Evolutionary conservation across 306 rosid species (phyloP), one percentile per base, ranked within the genome.

Genomic region (Quercus dentata): DNA sequence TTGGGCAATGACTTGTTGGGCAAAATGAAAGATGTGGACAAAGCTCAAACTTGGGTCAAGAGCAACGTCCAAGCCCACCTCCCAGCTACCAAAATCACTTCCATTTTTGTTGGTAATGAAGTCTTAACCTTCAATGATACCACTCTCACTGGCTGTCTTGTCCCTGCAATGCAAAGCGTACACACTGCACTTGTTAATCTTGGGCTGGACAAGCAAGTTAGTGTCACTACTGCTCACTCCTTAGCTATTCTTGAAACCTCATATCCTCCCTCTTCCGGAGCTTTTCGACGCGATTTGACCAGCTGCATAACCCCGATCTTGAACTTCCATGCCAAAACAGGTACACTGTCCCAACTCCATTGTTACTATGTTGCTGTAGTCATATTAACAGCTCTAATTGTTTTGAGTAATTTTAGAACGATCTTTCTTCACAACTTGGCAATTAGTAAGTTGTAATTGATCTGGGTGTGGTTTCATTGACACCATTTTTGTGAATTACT

Each of bases 21-120:
- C 0, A 96, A 82, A 81, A 83, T 93, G 88, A 92, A 83, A 72
- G 92, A 89, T 63, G 90, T 97, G 0, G 86, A 54, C 1, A 56
- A 88, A 30, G 99, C 99, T 1, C 88, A 85, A 51, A 77, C 76
- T 3, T 96, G 99, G 99, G 85, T 96, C 70, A 96, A 96, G 78
- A 80, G 88, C 15, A 93, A 93, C 78, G 82, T 96, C 41, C 92
- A 86, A 44, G 88, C 90, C 8, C 85, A 87, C 86, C 81, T 93
- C 3, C 98, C 98, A 4, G 85, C 89, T 18, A 93, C 98, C 3
- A 93, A 91, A 2, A 90, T 96, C 84, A 87, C 94, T 72, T 85
- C 88, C 80, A 90, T 96, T 76, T 93, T 93, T 75, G 99, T 96
- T 17, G 99, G 99, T 3, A 96, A 96, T 76, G 99, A 96, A 67